Percentiles rank a stretch among this genome's conserved stretches.
phyloP scores from a whole-genome alignment of 176 grass and related monocot genomes.

The Lolium rigidum region DNA sequence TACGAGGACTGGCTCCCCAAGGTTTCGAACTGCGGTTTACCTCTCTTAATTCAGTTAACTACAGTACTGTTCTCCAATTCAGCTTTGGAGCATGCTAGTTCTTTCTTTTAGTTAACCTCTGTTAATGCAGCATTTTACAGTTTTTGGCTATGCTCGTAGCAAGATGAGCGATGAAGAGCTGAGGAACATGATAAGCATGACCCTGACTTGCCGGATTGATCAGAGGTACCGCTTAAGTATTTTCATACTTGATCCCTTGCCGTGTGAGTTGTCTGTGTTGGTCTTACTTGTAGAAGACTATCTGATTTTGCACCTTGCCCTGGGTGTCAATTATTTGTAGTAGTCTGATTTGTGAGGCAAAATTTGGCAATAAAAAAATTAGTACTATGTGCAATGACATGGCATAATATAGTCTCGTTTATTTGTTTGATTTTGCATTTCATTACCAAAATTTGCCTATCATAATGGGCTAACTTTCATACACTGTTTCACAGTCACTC shows the following conservation, averaged over 20 bases:
- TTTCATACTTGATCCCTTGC: not conserved
- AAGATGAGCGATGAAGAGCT: conserved; percentile 89
- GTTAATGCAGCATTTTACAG: conserved; percentile 87
- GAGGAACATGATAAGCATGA: conserved; percentile 78
- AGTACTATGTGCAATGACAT: not conserved
- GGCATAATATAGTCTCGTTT: not conserved
- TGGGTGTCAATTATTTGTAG: not conserved
- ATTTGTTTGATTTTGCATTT: not conserved
- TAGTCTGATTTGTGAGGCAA: not conserved
- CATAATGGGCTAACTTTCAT: not conserved
- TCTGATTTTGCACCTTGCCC: not conserved
- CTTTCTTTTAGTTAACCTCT: conserved; percentile 38
- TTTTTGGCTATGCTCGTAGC: conserved; percentile 91
- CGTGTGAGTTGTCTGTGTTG: not conserved
- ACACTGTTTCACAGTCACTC: not conserved
- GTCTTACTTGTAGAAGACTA: not conserved
- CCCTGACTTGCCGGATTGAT: conserved; percentile 88
- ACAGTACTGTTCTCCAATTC: not conserved
- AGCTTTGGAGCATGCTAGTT: not conserved
- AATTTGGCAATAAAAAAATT: not conserved
- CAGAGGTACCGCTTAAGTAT: conserved; percentile 52
- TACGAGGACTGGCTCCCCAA: conserved; percentile 86
- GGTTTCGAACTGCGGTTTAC: conserved; percentile 41
- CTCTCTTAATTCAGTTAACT: not conserved
- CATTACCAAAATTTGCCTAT: not conserved